Base-by-base conservation (phyloP, 2,329 filamentous ascomycete genomes). In the Cladophialophora yegresii region DNA sequence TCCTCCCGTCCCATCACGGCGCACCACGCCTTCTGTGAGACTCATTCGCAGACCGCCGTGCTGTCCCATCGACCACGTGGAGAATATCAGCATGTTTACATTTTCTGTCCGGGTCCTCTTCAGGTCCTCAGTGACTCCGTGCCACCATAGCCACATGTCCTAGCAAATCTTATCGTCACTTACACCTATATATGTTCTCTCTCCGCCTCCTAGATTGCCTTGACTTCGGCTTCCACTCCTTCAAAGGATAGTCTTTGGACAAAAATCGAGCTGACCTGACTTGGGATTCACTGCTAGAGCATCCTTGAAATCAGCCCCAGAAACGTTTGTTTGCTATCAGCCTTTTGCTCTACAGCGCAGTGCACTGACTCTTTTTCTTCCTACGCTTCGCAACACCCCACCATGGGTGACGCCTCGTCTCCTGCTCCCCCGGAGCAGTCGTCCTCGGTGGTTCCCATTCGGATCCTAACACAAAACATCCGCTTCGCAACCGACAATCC, bases 391-490 rank as follows among this genome's bases (percentile, higher is more conserved):
- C 4, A 50, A 33, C 45, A 22, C 22, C 20, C 22, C 45, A 51
- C 20, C 33, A 68, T 68, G 66, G 66, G 66, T 33, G 66, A 68
- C 51, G 63, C 63, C 12, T 68, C 66, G 2, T 65, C 55, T n/a
- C 64, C 60, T 12, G 55, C 64, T 12, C 54, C 28, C 26, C 30
- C 23, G 7, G 40, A 45, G 20, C 32, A 32, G 16, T 45, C 43
- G 36, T 50, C 32, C 2, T 47, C 53, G 9, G 28, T 60, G 33
- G n/a, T 80, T 13, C 74, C 75, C 1, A 65, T 85, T 51, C 81
- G 84, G 49, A 73, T 85, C 57, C 69, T 85, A 36, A 84, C 82
- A 36, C 82, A 85, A 73, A 86, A 85, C 69, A 84, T 86, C 58
- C 82, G 84, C 58, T 85, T 84, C 75, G 83, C 82, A 8, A 83